Base-by-base conservation (phyloP, 768 basidiomycete genomes). In the Mycena olivaceomarginata region DNA sequence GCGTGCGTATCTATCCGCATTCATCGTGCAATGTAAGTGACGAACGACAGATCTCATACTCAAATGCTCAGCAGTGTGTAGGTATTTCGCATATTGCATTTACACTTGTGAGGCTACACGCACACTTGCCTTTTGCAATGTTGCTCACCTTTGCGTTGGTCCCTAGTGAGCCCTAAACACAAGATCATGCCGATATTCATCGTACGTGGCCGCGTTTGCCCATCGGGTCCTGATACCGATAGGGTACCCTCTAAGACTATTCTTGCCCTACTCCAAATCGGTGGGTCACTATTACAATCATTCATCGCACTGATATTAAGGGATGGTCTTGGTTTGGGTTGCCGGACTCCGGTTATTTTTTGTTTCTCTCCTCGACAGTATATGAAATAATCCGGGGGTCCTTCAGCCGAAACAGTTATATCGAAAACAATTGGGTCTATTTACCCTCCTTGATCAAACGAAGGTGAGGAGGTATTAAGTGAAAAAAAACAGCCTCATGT, bases 1-100 rank as follows among this genome's bases (percentile, higher is more conserved):
- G n/a, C 31, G 2, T 5, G 6, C 31, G 81, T 82, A 78, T 64
- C 63, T 80, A 22, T 80, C 81, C 25, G 78, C 76, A 3, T 79
- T 82, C 51, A 64, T 79, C 11, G 81, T 82, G 5, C 81, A 66
- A 67, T 80, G 81, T 79, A 46, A 75, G 79, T 40, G 2, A 37
- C 46, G 46, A 45, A 51, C 41, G 37, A 18, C 43, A 43, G 7
- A 11, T 2, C 43, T 25, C 16, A 41, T 57, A 16, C 53, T 22
- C 63, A 16, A 57, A 31, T 25, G 16, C 53, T 53, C n/a, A 53
- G 22, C 18, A n/a, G n/a, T 22, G 13, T 53, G 2, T 41, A 81
- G 81, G 45, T 82, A 82, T 57, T 82, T 80, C 45, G 81, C 69
- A 39, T 82, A 73, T 48, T 76, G 78, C 62, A 76, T 82, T 18